Percentiles rank a stretch among this genome's conserved stretches.
Conservation (phyloP, 352 stramenopile genomes). For the Blastocystis sp. region DNA sequence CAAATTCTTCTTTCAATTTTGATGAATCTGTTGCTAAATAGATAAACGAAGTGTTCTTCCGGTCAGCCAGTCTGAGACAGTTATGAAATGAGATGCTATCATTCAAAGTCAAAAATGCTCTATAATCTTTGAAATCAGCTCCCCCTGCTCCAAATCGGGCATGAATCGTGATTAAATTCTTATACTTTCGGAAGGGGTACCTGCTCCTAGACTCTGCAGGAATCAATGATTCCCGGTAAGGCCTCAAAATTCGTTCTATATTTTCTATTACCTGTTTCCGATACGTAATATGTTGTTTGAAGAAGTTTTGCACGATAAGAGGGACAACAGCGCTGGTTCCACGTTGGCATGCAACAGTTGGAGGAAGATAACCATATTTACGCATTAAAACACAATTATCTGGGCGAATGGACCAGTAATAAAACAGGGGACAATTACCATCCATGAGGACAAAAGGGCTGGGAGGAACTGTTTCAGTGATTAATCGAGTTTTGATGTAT, state of each 20-base stretch:
- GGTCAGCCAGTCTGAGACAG: not conserved
- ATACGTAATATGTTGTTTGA: not conserved
- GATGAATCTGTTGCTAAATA: constrained; percentile 26
- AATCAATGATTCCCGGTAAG: not conserved
- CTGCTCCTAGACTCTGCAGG: not conserved
- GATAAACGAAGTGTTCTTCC: not conserved
- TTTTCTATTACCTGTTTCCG: not conserved
- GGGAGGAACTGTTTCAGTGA: not conserved
- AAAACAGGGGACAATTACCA: constrained; percentile 35
- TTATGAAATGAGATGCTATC: not conserved
- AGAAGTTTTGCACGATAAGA: not conserved
- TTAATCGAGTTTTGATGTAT: not conserved
- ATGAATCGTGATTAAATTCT: constrained; percentile 42
- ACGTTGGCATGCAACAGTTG: not conserved
- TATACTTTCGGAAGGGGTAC: not conserved
- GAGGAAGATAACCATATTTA: not conserved
- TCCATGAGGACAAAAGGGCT: not conserved
- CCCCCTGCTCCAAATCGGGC: not conserved
- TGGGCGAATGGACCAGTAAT: not conserved
- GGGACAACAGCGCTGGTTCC: not conserved
- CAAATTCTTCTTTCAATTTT: not conserved
- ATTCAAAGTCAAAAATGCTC: not conserved
- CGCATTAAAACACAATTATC: not conserved
- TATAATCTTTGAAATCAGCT: constrained; percentile 8
- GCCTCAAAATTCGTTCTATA: not conserved